Conservation (phyloP, 306 rosid species). For the Castanopsis chinensis region DNA sequence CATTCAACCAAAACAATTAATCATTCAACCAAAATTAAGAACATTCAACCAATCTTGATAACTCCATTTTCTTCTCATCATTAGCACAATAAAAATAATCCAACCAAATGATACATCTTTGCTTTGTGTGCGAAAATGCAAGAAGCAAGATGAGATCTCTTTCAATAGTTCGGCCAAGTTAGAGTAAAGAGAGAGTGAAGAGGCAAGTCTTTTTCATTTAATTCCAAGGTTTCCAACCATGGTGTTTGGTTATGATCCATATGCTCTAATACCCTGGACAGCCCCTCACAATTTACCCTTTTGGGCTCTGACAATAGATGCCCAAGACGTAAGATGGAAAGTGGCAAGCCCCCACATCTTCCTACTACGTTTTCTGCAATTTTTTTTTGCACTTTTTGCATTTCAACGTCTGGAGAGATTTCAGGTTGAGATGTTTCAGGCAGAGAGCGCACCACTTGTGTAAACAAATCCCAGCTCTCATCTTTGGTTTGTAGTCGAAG, state of each 20-base stretch:
- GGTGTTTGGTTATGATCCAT: not conserved
- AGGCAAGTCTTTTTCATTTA: too few species aligned
- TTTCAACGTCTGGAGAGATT: not conserved
- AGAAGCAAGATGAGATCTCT: too few species aligned
- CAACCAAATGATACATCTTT: too few species aligned
- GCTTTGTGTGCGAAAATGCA: too few species aligned
- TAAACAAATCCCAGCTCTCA: too few species aligned
- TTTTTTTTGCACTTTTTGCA: slow-evolving; percentile 4
- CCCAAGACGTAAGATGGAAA: slow-evolving; percentile 2
- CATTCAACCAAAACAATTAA: too few species aligned
- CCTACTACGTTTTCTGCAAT: not conserved
- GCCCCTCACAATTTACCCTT: not conserved
- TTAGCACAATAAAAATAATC: too few species aligned
- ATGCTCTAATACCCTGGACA: not conserved
- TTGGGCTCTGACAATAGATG: not conserved
- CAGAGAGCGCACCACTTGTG: not conserved
- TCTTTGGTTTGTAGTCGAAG: slow-evolving; percentile 18
- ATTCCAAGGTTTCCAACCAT: not conserved
- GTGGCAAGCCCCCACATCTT: not conserved
- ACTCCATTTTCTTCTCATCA: too few species aligned
- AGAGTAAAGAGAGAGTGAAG: too few species aligned
- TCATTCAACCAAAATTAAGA: too few species aligned
- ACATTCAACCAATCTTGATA: too few species aligned
- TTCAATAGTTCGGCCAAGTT: too few species aligned
- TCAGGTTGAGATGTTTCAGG: not conserved